Base-by-base conservation (phyloP, 371 early-diverging fungal genomes). In the Actinomucor elegans region DNA sequence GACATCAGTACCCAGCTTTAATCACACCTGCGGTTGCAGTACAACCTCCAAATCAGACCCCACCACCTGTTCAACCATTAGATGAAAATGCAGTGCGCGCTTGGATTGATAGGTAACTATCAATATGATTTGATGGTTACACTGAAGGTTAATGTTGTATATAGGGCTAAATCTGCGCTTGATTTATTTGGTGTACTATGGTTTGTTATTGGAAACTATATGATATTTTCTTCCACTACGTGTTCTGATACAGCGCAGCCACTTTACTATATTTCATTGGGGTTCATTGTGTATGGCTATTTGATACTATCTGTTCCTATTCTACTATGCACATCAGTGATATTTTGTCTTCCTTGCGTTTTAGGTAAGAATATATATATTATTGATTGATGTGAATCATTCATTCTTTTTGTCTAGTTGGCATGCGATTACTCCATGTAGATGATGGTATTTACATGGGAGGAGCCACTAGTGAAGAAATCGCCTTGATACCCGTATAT, bases 161-260 rank as follows among this genome's bases (percentile, higher is more conserved):
- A 6, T 37, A 54, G 54, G 31, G 54, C 54, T 1, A 54, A 54
- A 31, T 54, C 54, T 14, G 54, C 46, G 4, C 20, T 89, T 45
- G 84, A 85, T 59, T 49, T 87, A 14, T 73, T 83, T 69, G 84
- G 80, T 8, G 77, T 84, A 3, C 70, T 85, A 34, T 74, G 88
- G 68, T 90, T 89, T 67, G 73, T 91, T 32, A 63, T 86, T 54
- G 87, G 88, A 56, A 90, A 89, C 56, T 83, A 85, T 54, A 77
- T 87, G 59, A 52, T 87, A 12, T 88, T 88, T 53, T 71, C 83
- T 3, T 75, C 77, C 11, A 59, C 68, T 4, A 67, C 59, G 4
- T 87, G 85, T 56, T 72, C 74, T 18, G 43, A 61, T 5, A 71
- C 69, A 8, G 85, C 86, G 18, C 80, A 81, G 0, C 75, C 76